These are phyloP conservation scores for Geotrichum bryndzae DNA, from an alignment of 1,139 yeast species.

Conservation along the genomic window DNA sequence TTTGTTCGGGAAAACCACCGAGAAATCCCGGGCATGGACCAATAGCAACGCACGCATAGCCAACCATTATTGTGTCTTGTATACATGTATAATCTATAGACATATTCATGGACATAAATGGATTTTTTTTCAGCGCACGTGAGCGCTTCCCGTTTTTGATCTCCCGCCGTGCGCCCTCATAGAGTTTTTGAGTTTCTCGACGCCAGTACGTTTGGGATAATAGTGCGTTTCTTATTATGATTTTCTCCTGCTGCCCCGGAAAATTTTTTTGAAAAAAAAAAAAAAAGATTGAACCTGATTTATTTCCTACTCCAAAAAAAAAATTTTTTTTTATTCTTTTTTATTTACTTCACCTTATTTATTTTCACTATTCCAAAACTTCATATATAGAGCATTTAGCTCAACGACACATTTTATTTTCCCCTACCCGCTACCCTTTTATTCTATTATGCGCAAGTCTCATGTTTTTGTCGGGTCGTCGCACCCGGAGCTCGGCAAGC, in stretches of 20 bases:
- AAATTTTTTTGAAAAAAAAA: neutral
- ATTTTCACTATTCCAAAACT: neutral
- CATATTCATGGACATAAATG: neutral
- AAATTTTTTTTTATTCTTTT: neutral
- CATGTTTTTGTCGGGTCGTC: slow-evolving; percentile 94
- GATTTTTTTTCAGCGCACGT: neutral
- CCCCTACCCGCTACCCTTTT: neutral
- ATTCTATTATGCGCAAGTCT: slow-evolving; percentile 74
- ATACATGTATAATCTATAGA: too few species aligned
- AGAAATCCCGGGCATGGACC: neutral
- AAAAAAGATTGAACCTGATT: neutral
- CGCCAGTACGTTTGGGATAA: neutral
- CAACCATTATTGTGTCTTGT: neutral
- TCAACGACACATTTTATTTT: neutral
- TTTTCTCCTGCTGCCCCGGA: neutral
- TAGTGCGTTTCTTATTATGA: too few species aligned
- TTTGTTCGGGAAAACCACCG: neutral
- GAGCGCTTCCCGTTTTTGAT: neutral
- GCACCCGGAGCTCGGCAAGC: slow-evolving; percentile 86
- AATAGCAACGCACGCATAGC: neutral
- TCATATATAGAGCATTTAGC: neutral
- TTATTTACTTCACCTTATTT: neutral
- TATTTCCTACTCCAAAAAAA: neutral
- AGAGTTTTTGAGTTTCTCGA: too few species aligned
- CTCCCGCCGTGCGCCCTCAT: neutral